Evolutionary conservation across 2,329 filamentous ascomycete genomes (phyloP), one percentile per base, ranked within the genome.

Genomic region (Penicillium sp.): DNA sequence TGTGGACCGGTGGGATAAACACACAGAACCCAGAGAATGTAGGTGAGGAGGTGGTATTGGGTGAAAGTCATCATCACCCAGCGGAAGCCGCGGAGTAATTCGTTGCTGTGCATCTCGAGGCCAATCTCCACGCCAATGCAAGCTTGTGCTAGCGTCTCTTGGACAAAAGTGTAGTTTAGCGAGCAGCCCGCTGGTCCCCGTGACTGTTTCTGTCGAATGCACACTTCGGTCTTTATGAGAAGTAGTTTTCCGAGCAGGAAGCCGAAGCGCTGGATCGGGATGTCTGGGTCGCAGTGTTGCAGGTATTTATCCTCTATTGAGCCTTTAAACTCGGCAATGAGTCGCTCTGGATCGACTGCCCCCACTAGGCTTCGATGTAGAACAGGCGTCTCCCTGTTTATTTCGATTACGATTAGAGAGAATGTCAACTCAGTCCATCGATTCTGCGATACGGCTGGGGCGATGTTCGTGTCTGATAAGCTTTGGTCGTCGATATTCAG

Each of bases 401-500:
- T 77, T 49, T 85, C 80, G 61, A 81, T 82, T 6, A 78, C 77
- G n/a, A 84, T 78, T 3, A 86, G 67, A 12, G 76, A 77, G 55
- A 85, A 80, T 0, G 83, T 81, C 79, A 86, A 85, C 31, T 83
- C 79, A 0, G 85, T 86, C 69, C 83, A 86, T 17, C 81, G 81
- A 2, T 70, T 63, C 2, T 81, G 76, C 13, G 82, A 77, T 0
- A 75, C 63, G 0, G 82, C 82, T 1, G 81, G 76, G 0, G 78
- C 74, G 9, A 68, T 74, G 77, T 82, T 82, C 8, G 74, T 73
- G 0, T 82, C 81, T 4, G 71, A 68, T 1, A 86, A 68, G 42
- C 84, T 81, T 15, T 64, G 67, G 60, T 86, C 84, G 53, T 86
- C 80, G 42, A 86, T 71, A 55, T 86, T 86, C 3, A 60, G 36